phyloP scores from a whole-genome alignment of 1,139 yeast genomes.

The Debaryomyces psychrophilus region DNA sequence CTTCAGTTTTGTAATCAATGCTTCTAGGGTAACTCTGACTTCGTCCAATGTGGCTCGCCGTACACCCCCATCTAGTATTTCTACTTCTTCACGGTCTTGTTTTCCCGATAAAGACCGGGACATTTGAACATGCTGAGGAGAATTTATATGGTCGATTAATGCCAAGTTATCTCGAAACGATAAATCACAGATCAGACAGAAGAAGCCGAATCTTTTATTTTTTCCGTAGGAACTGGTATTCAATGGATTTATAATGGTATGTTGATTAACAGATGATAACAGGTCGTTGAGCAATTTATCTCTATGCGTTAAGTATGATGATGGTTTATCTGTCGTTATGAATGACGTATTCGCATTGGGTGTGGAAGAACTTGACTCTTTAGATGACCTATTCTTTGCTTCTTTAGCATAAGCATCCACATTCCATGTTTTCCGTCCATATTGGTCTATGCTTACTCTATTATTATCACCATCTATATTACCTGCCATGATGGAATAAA shows the following conservation, averaged over 20 bases:
- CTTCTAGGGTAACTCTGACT: constrained; percentile 37
- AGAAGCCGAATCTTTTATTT: constrained; percentile 77
- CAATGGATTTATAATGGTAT: constrained; percentile 37
- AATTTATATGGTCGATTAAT: constrained; percentile 80
- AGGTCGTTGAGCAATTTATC: constrained; percentile 34
- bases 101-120: constrained; percentile 34
- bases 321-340: constrained; percentile 22
- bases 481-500: not conserved
- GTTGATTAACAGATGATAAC: constrained; percentile 38
- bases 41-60: constrained; percentile 36
- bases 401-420: constrained; percentile 60
- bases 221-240: constrained; percentile 24
- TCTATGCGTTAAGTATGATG: constrained; percentile 34
- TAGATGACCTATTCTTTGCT: constrained; percentile 36
- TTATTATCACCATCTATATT: constrained; percentile 11
- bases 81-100: constrained; percentile 31
- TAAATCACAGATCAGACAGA: constrained; percentile 77
- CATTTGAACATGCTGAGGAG: constrained; percentile 56
- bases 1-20: constrained; percentile 31
- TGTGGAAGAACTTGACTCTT: constrained; percentile 10
- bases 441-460: constrained; percentile 41
- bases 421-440: constrained; percentile 74
- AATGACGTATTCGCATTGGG: constrained; percentile 7
- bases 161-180: constrained; percentile 82
- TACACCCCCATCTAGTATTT: constrained; percentile 35